phyloP scores from a whole-genome alignment of 139 green algal genomes.

The Choricystis sp. region DNA sequence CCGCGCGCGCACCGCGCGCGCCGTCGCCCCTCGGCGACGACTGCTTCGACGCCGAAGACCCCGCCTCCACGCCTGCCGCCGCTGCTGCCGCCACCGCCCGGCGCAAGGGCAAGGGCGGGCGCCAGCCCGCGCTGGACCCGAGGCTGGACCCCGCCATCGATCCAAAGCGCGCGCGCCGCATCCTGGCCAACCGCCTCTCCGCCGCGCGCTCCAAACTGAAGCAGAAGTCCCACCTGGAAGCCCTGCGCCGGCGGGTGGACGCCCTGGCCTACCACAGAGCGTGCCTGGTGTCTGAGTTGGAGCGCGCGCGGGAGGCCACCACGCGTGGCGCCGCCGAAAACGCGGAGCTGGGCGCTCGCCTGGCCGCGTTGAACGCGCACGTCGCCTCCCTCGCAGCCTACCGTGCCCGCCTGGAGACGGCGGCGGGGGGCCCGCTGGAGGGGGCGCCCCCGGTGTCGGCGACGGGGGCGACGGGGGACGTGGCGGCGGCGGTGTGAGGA shows the following conservation, averaged over 20 bases:
- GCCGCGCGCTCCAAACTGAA: conserved; percentile 63
- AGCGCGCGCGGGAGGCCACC: too few species aligned
- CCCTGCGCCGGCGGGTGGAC: conserved; percentile 4
- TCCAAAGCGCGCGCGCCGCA: conserved; percentile 47
- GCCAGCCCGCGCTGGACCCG: conserved; percentile 52
- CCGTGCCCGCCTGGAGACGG: background rate
- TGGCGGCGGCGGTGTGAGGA: background rate
- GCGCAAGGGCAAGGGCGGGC: conserved; percentile 52
- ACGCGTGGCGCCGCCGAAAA: background rate
- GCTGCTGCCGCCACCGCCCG: conserved; percentile 6
- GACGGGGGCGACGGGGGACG: too few species aligned
- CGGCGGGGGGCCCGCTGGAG: too few species aligned
- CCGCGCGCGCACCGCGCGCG: background rate
- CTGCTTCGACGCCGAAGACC: background rate
- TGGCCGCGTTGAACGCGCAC: background rate
- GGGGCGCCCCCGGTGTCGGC: background rate
- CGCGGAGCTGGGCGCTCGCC: background rate
- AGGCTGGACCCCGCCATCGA: conserved; percentile 60
- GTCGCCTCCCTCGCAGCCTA: background rate
- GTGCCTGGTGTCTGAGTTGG: conserved; percentile 4
- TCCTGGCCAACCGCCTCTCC: conserved; percentile 54
- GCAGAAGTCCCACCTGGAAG: conserved; percentile 30
- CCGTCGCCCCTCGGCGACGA: too few species aligned
- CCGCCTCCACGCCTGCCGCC: too few species aligned
- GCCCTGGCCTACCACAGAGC: conserved; percentile 1